Conservation (phyloP, 2,329 filamentous ascomycete genomes). For the Xenosphaeropsis pyriputrescens region DNA sequence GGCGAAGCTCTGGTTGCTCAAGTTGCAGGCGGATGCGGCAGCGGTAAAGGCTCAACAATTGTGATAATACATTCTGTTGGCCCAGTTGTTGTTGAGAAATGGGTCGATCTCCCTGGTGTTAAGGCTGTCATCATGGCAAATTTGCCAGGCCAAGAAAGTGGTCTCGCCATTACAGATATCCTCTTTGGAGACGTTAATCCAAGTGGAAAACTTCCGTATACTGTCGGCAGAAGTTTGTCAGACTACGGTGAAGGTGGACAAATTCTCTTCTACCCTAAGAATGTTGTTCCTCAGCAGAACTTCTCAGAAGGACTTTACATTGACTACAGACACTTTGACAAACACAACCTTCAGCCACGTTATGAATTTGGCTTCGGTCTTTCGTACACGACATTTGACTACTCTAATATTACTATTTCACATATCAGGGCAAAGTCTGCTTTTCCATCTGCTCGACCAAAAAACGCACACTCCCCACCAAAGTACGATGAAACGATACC, state of each 20-base stretch:
- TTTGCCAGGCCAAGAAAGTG: conserved; percentile 75
- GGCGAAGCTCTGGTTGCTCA: conserved; percentile 62
- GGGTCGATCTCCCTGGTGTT: conserved; percentile 63
- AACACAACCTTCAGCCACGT: conserved; percentile 54
- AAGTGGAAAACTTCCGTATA: conserved; percentile 77
- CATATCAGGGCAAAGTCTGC: conserved; percentile 21
- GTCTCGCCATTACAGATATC: conserved; percentile 57
- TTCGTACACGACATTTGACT: conserved; percentile 48
- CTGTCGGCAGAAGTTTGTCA: conserved; percentile 56
- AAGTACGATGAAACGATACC: conserved; percentile 33
- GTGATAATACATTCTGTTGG: conserved; percentile 82
- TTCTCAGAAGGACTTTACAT: conserved; percentile 75
- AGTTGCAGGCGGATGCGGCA: conserved; percentile 53
- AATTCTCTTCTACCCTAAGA: conserved; percentile 55
- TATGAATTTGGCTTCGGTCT: conserved; percentile 82
- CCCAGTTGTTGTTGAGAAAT: conserved; percentile 64
- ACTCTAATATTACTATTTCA: conserved; percentile 29
- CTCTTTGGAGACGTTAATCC: conserved; percentile 44
- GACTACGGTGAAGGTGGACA: conserved; percentile 65
- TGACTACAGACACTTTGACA: conserved; percentile 85
- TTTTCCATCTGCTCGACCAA: conserved; percentile 18
- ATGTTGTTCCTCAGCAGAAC: conserved; percentile 62
- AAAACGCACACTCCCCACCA: conserved; percentile 29
- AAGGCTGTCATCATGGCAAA: conserved; percentile 75
- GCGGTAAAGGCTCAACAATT: conserved; percentile 51